phyloP scores from a whole-genome alignment of 2,329 filamentous ascomycete species.

The Davidsoniella neocaledoniae region DNA sequence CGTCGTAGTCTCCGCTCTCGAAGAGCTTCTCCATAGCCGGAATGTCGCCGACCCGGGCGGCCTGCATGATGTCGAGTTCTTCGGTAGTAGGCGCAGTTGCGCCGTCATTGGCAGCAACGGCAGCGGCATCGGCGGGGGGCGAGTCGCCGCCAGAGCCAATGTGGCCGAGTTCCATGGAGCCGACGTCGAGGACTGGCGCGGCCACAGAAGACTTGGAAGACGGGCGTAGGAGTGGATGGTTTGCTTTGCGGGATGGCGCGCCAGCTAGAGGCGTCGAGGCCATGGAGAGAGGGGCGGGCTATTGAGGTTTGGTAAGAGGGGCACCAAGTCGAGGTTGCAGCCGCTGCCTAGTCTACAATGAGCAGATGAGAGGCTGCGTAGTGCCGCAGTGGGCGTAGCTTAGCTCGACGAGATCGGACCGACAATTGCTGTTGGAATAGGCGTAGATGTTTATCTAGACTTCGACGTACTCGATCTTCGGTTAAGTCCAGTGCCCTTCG shows the following conservation, averaged over 20 bases:
- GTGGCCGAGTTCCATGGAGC: conserved; percentile 36
- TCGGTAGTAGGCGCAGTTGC: conserved; percentile 14
- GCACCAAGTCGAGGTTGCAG: too few species aligned
- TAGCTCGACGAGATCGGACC: too few species aligned
- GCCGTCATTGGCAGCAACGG: conserved; percentile 13
- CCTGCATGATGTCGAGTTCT: conserved; percentile 85
- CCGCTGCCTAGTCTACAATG: too few species aligned
- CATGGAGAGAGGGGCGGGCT: neutral
- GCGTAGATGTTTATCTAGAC: too few species aligned
- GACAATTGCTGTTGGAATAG: too few species aligned
- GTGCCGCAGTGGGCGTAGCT: too few species aligned
- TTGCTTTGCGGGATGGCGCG: conserved; percentile 17
- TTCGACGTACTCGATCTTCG: too few species aligned
- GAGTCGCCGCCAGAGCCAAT: conserved; percentile 20
- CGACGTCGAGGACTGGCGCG: conserved; percentile 37
- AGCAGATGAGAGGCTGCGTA: too few species aligned
- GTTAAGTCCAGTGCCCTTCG: too few species aligned
- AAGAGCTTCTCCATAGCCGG: conserved; percentile 78
- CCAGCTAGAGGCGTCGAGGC: neutral
- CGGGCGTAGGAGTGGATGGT: conserved; percentile 34
- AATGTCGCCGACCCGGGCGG: conserved; percentile 77
- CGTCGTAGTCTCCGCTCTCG: conserved; percentile 63
- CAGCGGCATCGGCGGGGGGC: conserved; percentile 18
- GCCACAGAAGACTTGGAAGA: conserved; percentile 36
- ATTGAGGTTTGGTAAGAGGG: too few species aligned